Conservation (phyloP, 371 early-diverging fungal genomes). For the Coemansia sp. region DNA sequence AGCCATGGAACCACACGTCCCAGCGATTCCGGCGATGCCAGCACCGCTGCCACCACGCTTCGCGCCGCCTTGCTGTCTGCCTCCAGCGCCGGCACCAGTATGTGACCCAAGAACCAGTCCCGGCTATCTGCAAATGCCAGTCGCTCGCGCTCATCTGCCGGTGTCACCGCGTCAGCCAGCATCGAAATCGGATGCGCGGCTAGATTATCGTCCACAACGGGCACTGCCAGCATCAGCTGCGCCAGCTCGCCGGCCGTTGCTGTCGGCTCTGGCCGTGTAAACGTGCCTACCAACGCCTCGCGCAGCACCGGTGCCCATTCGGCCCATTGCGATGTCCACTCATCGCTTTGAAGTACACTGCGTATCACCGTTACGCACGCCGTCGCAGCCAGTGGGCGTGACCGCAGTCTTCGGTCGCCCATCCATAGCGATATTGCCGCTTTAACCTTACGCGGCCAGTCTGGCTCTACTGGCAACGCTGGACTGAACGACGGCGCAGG, state of each 20-base stretch:
- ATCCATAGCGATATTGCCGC: constrained; percentile 36
- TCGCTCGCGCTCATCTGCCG: constrained; percentile 2
- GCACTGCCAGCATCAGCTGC: constrained; percentile 18
- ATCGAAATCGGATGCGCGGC: constrained; percentile 27
- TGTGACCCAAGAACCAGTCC: constrained; percentile 45
- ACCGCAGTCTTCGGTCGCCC: constrained; percentile 15
- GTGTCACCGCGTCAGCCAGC: constrained; percentile 13
- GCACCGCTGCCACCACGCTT: constrained; percentile 17
- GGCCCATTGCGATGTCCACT: constrained; percentile 32
- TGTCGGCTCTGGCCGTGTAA: constrained; percentile 4
- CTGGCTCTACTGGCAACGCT: constrained; percentile 40
- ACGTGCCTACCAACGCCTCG: constrained; percentile 11
- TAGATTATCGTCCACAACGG: background rate
- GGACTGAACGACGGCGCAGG: constrained; percentile 19
- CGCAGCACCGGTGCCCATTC: constrained; percentile 26
- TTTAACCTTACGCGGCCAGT: constrained; percentile 35
- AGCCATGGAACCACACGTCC: constrained; percentile 36
- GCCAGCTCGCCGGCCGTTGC: constrained; percentile 17
- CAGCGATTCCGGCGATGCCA: constrained; percentile 24
- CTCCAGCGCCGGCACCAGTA: constrained; percentile 26
- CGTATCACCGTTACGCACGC: constrained; percentile 5
- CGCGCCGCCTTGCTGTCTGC: constrained; percentile 7
- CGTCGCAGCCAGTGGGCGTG: constrained; percentile 7
- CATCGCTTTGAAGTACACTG: constrained; percentile 17
- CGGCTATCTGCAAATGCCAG: constrained; percentile 36